Percentiles rank a stretch among this genome's conserved stretches.
These are phyloP conservation scores for Cyclocybe cylindracea DNA, from an alignment of 768 basidiomycete species.

Conservation along the genomic window DNA sequence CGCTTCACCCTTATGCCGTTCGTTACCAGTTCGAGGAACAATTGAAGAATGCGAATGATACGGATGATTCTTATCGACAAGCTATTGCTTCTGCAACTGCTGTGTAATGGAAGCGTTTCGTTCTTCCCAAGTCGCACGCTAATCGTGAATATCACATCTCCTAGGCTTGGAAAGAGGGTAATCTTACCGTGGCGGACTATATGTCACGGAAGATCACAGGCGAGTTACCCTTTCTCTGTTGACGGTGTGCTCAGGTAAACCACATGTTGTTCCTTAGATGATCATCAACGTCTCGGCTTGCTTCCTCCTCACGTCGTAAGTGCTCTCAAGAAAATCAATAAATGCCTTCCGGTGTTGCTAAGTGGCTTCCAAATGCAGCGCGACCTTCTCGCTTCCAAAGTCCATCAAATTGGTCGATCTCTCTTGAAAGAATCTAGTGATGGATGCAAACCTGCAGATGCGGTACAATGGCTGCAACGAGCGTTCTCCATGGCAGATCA, in stretches of 20 bases:
- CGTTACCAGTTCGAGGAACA: slow-evolving; percentile 70
- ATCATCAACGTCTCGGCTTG: slow-evolving; percentile 62
- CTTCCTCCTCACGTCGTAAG: slow-evolving; percentile 73
- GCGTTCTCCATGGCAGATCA: slow-evolving; percentile 75
- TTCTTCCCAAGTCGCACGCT: slow-evolving; percentile 30
- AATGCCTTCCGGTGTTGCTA: slow-evolving; percentile 26
- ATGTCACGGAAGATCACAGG: slow-evolving; percentile 86
- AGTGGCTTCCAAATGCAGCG: slow-evolving; percentile 49
- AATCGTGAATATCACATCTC: slow-evolving; percentile 29
- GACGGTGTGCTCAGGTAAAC: slow-evolving; percentile 19
- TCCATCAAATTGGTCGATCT: slow-evolving; percentile 77
- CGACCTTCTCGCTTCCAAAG: slow-evolving; percentile 69
- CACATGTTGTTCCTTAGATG: slow-evolving; percentile 48
- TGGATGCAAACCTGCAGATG: slow-evolving; percentile 39
- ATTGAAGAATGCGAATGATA: slow-evolving; percentile 59
- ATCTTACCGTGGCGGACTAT: slow-evolving; percentile 76
- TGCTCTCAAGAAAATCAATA: slow-evolving; percentile 19
- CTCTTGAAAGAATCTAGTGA: slow-evolving; percentile 48
- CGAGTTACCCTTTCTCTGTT: slow-evolving; percentile 30
- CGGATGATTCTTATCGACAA: slow-evolving; percentile 55
- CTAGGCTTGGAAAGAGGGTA: slow-evolving; percentile 85
- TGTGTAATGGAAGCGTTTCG: slow-evolving; percentile 89
- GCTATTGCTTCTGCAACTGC: slow-evolving; percentile 66
- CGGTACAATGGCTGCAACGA: slow-evolving; percentile 78
- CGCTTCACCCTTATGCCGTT: slow-evolving; percentile 17